These are phyloP conservation scores for Capillidium heterosporum DNA, from an alignment of 371 early-diverging fungal species.

Conservation along the genomic window DNA sequence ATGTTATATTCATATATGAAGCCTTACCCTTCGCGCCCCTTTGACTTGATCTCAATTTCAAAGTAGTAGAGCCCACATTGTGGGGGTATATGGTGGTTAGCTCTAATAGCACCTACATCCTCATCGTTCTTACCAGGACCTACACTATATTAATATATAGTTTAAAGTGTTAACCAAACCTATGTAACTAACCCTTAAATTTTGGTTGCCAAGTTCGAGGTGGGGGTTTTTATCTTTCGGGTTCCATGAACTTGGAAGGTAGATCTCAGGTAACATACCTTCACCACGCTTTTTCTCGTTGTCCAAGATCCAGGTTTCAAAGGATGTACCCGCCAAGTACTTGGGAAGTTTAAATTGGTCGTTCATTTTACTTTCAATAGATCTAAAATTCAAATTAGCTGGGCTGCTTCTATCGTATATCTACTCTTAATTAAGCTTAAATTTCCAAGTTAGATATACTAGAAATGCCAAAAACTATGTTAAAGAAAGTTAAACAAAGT, in stretches of 20 bases:
- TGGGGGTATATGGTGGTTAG: constrained; percentile 69
- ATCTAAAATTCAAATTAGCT: no score
- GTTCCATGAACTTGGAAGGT: constrained; percentile 42
- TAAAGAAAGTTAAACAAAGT: no score
- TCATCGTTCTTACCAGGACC: constrained; percentile 61
- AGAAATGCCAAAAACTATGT: no score
- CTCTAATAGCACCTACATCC: constrained; percentile 67
- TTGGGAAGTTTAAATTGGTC: not conserved
- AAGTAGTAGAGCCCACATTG: constrained; percentile 82
- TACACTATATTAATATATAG: constrained; percentile 8
- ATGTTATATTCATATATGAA: not conserved
- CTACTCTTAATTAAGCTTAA: no score
- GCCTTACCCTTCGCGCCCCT: constrained; percentile 73
- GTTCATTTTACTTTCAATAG: no score
- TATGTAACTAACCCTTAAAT: constrained; percentile 31
- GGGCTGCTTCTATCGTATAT: no score
- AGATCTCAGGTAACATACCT: not conserved
- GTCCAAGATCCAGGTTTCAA: not conserved
- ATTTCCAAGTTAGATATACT: no score
- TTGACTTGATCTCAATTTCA: constrained; percentile 65
- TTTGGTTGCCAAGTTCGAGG: constrained; percentile 28
- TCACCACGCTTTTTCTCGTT: not conserved
- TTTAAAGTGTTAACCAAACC: constrained; percentile 16
- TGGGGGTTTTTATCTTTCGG: constrained; percentile 32
- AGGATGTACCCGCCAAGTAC: not conserved